These are phyloP conservation scores for Cystofilobasidium capitatum DNA, from an alignment of 768 basidiomycete species.

Conservation along the genomic window DNA sequence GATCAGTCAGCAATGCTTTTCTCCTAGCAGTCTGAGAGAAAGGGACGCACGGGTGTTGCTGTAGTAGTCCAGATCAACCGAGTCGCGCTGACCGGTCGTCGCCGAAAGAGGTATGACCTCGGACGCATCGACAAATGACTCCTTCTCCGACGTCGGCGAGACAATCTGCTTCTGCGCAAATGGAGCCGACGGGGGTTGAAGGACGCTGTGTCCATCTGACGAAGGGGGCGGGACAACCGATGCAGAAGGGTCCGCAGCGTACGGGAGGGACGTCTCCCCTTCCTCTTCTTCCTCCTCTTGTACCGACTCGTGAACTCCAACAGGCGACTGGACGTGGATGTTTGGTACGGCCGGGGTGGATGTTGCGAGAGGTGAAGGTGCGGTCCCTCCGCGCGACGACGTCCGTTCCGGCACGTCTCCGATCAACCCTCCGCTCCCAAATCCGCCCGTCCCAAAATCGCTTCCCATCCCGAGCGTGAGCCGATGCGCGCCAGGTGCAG, in stretches of 20 bases:
- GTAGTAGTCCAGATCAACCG: not conserved
- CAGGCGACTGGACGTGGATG: not conserved
- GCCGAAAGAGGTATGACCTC: not conserved
- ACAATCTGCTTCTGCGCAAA: conserved; percentile 1
- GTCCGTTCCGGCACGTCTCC: not conserved
- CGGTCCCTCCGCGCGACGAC: not conserved
- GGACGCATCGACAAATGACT: conserved; percentile 11
- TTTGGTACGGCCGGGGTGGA: not conserved
- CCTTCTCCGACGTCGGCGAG: conserved; percentile 6
- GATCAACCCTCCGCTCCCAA: not conserved
- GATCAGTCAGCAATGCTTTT: not conserved
- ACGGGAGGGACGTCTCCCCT: conserved; percentile 14
- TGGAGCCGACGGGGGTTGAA: conserved; percentile 1
- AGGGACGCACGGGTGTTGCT: not conserved
- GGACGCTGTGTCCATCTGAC: conserved; percentile 6
- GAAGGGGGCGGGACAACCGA: not conserved
- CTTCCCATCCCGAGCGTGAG: conserved; percentile 13
- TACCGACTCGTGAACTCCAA: too few species aligned
- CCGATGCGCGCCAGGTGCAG: not conserved
- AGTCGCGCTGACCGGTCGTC: not conserved
- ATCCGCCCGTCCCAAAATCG: not conserved
- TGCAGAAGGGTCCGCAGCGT: not conserved
- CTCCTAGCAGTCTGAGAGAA: not conserved
- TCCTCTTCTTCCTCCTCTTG: not conserved
- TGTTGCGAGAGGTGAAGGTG: not conserved